phyloP scores from a whole-genome alignment of 73 alveolate species.

The Breviolum minutum region DNA sequence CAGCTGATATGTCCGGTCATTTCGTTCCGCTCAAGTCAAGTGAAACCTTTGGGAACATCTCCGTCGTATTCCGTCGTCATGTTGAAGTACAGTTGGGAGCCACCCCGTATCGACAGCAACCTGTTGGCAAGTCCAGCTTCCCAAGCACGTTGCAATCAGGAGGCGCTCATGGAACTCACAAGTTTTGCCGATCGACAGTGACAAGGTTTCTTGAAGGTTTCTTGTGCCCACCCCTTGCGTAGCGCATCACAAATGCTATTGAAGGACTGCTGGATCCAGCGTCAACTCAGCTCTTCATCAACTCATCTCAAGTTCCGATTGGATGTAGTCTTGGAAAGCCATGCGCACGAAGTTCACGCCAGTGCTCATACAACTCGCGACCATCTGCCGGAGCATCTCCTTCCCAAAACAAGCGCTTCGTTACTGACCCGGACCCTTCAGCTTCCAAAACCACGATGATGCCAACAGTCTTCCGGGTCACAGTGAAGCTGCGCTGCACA shows the following conservation, averaged over 20 bases:
- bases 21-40: background rate
- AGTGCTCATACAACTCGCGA: constrained; percentile 69
- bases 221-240: too few species aligned
- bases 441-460: constrained; percentile 25
- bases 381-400: constrained; percentile 53
- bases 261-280: background rate
- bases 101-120: too few species aligned
- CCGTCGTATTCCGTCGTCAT: background rate
- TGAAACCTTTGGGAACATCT: background rate
- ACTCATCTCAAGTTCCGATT: background rate
- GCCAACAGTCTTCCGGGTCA: constrained; percentile 54
- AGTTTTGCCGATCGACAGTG: too few species aligned
- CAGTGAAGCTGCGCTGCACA: constrained; percentile 46
- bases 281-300: background rate
- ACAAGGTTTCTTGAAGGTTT: background rate
- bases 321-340: constrained; percentile 57
- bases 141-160: too few species aligned
- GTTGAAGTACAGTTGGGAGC: background rate
- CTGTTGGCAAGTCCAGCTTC: background rate
- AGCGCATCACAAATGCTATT: too few species aligned
- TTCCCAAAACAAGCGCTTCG: constrained; percentile 31
- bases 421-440: background rate
- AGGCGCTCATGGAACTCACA: too few species aligned
- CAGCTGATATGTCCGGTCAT: too few species aligned
- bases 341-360: constrained; percentile 59